Base-by-base conservation (phyloP, 768 basidiomycete species). In the Rhodocollybia butyracea region DNA sequence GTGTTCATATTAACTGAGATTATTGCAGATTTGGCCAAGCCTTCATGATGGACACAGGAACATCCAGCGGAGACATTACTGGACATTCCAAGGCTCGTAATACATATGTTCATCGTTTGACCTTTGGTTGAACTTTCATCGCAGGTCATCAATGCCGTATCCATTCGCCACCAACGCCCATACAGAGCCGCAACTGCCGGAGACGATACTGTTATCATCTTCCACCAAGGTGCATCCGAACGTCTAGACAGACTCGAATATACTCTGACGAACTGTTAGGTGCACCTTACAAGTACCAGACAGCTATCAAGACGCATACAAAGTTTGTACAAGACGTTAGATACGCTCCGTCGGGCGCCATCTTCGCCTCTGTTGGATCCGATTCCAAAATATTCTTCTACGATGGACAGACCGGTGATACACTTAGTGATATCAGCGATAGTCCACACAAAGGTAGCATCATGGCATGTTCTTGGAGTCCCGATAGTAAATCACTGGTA, bases 311-410 rank as follows among this genome's bases (percentile, higher is more conserved):
- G 68, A 88, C 87, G 2, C 96, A 98, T 67, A 88, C 86, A 13
- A 91, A 89, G 67, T 97, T 95, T 64, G 90, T 98, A 15, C 92
- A 96, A 70, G 93, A 96, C 57, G 82, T 98, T 32, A 82, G 84
- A 52, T 98, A 85, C 66, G 78, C 93, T 0, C 84, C 86, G 0
- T 86, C 86, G 8, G 96, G 96, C 2, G 83, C 88, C 39, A 74
- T 85, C 40, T 95, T 98, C 64, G 88, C 84, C 13, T 94, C 91
- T 56, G 93, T 91, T 32, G 96, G 93, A 21, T 89, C 91, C 5
- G 96, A 98, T 67, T 80, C 78, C 29, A 96, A 88, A 73, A 71
- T 90, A 21, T 90, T 97, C 74, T 63, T 98, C 12, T 96, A 95
- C 66, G 91, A 95, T 55, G 96, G 96, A 26, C 89, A 89, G 68